Base-by-base conservation (phyloP, 495 filamentous ascomycete genomes). In the Ramalina intermedia region DNA sequence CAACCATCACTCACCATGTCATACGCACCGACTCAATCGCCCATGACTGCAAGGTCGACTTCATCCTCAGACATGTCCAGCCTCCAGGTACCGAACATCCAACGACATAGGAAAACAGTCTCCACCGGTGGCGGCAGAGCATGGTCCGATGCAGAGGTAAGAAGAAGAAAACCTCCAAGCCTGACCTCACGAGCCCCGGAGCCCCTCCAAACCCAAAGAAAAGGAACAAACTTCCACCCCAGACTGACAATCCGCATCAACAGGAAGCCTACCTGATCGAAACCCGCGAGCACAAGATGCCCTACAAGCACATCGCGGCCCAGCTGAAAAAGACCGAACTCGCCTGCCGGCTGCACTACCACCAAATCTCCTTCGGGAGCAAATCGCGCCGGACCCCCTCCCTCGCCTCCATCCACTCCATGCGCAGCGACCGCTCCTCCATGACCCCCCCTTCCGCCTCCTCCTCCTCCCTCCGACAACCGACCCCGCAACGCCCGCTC, bases 261-360 rank as follows among this genome's bases (percentile, higher is more conserved):
- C 23, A 24, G 84, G 84, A 89, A 68, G 74, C 80, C n/a, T 89
- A 88, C 62, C 78, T 89, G 36, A 75, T 89, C 52, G 82, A 85
- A 60, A 88, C 84, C 51, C 80, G 84, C 37, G 74, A 82, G 61
- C 82, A 87, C 55, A 87, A 87, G 67, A 84, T 88, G 78, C 84
- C 84, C 1, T 89, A 89, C 66, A 89, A 89, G 73, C 84, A 88
- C 56, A 89, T 89, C 59, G 84, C 84, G 49, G 75, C 78, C 49
- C 79, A 87, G 55, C 66, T 89, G 52, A 85, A 87, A 64, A 89
- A 89, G 70, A 89, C 84, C 4, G 84, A 89, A 68, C 67, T 89
- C 50, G 84, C 84, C 46, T 89, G 84, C 64, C 84, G 84, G 46
- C 75, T 89, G 37, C 84, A 89, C 59, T 89, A 84, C 58, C 84